Conservation (phyloP, 2,329 filamentous ascomycete genomes). For the Exophiala spinifera region DNA sequence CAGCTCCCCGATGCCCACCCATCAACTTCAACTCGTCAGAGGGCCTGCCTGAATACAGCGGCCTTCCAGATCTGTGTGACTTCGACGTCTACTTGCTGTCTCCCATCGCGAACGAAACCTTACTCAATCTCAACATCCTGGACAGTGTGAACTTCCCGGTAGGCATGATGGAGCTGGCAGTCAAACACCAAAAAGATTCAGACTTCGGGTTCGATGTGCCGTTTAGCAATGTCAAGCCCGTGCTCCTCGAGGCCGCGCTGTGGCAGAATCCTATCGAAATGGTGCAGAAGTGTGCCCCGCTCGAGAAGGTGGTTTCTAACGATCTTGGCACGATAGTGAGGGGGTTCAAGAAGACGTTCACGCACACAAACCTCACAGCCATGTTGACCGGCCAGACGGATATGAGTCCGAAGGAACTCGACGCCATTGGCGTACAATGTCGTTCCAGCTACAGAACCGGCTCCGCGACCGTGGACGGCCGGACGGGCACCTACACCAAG, state of each 20-base stretch:
- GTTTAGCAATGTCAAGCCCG: neutral
- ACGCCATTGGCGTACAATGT: constrained; percentile 2
- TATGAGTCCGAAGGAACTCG: neutral
- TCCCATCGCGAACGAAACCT: neutral
- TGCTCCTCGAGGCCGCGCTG: neutral
- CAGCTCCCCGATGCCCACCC: neutral
- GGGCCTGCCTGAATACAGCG: neutral
- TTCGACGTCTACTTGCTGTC: constrained; percentile 1
- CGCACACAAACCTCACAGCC: neutral
- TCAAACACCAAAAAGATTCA: neutral
- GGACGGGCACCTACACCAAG: neutral
- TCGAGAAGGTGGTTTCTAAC: neutral
- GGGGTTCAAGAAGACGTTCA: constrained; percentile 1
- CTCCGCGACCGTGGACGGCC: constrained; percentile 1
- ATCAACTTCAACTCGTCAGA: constrained; percentile 1
- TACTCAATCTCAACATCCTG: neutral
- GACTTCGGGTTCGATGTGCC: neutral
- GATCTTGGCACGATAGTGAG: neutral
- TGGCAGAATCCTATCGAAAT: constrained; percentile 6
- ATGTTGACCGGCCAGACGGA: neutral
- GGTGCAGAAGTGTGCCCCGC: neutral
- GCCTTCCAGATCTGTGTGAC: constrained; percentile 6
- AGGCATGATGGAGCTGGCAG: constrained; percentile 5
- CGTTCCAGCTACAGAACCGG: neutral
- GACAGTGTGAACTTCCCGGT: neutral